Conservation (phyloP, 1,284 basidiomycete genomes). For the Irpex sp. region DNA sequence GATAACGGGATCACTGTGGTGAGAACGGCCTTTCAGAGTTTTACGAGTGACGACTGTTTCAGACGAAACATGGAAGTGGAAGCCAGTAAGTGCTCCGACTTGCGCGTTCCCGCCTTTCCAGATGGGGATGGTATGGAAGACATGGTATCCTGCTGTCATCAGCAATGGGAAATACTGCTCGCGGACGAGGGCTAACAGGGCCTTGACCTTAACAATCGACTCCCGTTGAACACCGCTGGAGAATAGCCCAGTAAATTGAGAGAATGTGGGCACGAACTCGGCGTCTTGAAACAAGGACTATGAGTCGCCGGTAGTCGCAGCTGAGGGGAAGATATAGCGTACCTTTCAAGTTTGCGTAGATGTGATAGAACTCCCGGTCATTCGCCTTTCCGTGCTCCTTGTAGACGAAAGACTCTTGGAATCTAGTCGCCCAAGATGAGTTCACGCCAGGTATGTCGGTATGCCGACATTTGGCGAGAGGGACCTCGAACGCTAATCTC, state of each 20-base stretch:
- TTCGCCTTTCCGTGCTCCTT: slow-evolving; percentile 8
- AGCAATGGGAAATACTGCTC: slow-evolving; percentile 3
- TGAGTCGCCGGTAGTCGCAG: neutral
- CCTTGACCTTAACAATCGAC: slow-evolving; percentile 5
- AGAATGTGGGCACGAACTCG: slow-evolving; percentile 18
- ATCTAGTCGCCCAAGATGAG: slow-evolving; percentile 5
- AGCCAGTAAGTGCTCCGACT: neutral
- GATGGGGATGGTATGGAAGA: slow-evolving; percentile 9
- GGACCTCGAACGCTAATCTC: slow-evolving; percentile 25
- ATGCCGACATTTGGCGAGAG: slow-evolving; percentile 17
- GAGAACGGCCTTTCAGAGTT: neutral
- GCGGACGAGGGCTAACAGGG: slow-evolving; percentile 5
- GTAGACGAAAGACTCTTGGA: slow-evolving; percentile 10
- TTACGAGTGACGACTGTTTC: slow-evolving; percentile 10
- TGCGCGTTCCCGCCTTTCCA: neutral
- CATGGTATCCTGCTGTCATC: slow-evolving; percentile 4
- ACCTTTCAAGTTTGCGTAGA: slow-evolving; percentile 23
- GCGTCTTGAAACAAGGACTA: slow-evolving; percentile 13
- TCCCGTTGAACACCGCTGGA: slow-evolving; percentile 14
- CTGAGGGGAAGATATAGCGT: slow-evolving; percentile 4
- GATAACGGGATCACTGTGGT: slow-evolving; percentile 15
- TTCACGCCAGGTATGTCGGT: slow-evolving; percentile 1
- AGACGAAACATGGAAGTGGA: slow-evolving; percentile 20
- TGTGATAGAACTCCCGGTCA: slow-evolving; percentile 18
- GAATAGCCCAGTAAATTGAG: slow-evolving; percentile 17